Base-by-base conservation (phyloP, 1,284 basidiomycete genomes). In the Rhodotorula sp. region DNA sequence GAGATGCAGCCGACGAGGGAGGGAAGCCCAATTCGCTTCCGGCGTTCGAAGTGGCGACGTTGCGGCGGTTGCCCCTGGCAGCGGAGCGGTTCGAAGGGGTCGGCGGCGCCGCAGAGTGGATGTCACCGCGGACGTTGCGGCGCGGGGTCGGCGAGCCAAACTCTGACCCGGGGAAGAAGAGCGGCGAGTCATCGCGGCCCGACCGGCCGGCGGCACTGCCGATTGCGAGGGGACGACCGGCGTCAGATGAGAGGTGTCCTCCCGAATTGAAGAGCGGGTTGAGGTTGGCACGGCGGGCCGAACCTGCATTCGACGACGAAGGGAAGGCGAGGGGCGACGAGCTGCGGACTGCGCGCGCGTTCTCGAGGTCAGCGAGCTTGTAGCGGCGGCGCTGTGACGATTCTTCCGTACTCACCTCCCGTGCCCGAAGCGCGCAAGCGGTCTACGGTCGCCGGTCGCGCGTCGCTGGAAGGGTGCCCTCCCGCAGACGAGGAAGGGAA, bases 41-140 rank as follows among this genome's bases (percentile, higher is more conserved):
- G 6, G 53, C 62, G 29, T 44, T 45, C 22, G 62, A 72, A 18
- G 70, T 59, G 14, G 68, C 60, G 17, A 69, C 29, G 56, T 57
- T 64, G 22, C 62, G 53, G 12, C 53, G n/a, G 17, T 29, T 53
- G 7, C 51, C 26, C 6, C n/a, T 62, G n/a, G 49, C 67, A 22
- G 62, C 42, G n/a, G 66, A 68, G 45, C 67, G 62, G 22, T 62
- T 62, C 22, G 62, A 62, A 24, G 77, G 71, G 4, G 73, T 68
- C 3, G 68, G 69, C 46, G 78, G 77, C 20, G 74, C 67, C 12
- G 75, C 75, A n/a, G 78, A 78, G 62, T 79, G 78, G 51, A 79
- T 78, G 68, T 79, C 78, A 44, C 78, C 77, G 20, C 78, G 75
- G 55, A 62, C 63, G 68, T 76, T 76, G 37, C 72, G 60, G 45